A percentile compares a stretch with the other conserved stretches of the same genome.
phyloP scores from a whole-genome alignment of 257 asterid species.

The Pogostemon cablin region DNA sequence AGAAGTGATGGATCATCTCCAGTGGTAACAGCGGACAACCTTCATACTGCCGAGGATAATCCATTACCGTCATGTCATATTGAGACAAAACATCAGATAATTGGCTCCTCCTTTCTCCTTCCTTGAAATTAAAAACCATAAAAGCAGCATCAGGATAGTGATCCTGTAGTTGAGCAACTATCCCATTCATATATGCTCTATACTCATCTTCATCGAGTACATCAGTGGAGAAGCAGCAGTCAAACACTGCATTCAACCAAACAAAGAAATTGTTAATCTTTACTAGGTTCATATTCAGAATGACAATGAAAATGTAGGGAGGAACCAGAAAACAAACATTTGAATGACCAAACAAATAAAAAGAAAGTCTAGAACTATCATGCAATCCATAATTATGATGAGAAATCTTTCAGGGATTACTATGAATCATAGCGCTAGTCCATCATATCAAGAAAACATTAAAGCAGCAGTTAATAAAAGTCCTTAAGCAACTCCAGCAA shows the following conservation, averaged over 20 bases:
- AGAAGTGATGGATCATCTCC: slow-evolving; percentile 97
- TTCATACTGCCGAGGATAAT: slow-evolving; percentile 92
- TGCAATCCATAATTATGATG: slow-evolving; percentile 12
- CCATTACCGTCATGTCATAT: slow-evolving; percentile 99
- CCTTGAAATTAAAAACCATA: slow-evolving; percentile 97
- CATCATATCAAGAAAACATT: neutral
- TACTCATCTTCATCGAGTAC: slow-evolving; percentile 93
- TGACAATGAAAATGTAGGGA: neutral
- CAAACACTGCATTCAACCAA: slow-evolving; percentile 71
- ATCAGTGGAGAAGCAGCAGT: slow-evolving; percentile 96
- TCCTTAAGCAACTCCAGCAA: slow-evolving; percentile 26
- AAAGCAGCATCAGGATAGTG: slow-evolving; percentile 96
- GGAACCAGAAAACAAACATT: neutral
- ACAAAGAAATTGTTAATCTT: neutral
- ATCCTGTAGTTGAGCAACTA: slow-evolving; percentile 96
- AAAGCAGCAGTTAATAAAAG: slow-evolving; percentile 1
- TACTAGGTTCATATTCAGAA: neutral
- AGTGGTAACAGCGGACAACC: slow-evolving; percentile 87
- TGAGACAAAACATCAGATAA: slow-evolving; percentile 85
- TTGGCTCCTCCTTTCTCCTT: slow-evolving; percentile 86
- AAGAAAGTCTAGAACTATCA: neutral
- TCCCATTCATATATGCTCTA: slow-evolving; percentile 85
- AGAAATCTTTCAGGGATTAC: neutral
- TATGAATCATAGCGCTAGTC: neutral
- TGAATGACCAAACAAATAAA: slow-evolving; percentile 3